Percentiles rank a stretch among this genome's conserved stretches.
Evolutionary conservation across 129 eudicot genomes (phyloP).

Genomic region (Deinandra increscens): DNA sequence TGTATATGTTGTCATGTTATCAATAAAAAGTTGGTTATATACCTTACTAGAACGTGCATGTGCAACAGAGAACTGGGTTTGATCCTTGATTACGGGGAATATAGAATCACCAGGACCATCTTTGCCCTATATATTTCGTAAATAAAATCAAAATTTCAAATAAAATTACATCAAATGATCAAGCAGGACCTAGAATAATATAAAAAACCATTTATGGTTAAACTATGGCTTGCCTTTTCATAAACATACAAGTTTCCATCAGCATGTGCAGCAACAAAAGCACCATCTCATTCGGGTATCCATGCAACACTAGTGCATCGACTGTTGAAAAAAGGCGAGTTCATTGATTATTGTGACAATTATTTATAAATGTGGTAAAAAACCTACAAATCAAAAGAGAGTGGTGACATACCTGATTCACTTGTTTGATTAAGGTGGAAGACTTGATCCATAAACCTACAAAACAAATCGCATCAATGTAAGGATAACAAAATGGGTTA

Average conservation of each 20-base stretch:
- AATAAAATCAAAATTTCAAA: conserved; percentile 2
- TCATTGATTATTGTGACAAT: conserved; percentile 7
- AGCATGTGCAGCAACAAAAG: conserved; percentile 75
- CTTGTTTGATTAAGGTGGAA: no score
- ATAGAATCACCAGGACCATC: conserved; percentile 36
- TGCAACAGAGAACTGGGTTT: conserved; percentile 64
- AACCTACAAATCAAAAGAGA: no score
- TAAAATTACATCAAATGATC: not conserved
- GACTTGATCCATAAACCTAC: no score
- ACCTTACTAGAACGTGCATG: conserved; percentile 89
- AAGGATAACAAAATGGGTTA: conserved; percentile 5
- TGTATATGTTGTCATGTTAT: no score
- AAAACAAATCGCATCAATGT: no score
- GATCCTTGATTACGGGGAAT: conserved; percentile 71
- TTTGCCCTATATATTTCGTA: conserved; percentile 45
- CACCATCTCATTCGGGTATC: conserved; percentile 82
- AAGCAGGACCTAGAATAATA: conserved; percentile 9
- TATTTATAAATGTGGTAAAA: not conserved
- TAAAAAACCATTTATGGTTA: conserved; percentile 5
- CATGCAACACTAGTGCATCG: conserved; percentile 78
- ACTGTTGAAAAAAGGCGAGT: conserved; percentile 35
- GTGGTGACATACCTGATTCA: no score
- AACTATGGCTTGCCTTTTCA: conserved; percentile 68
- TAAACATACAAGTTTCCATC: conserved; percentile 85
- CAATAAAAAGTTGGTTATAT: no score